Evolutionary conservation across 768 basidiomycete species (phyloP).

Genomic region (Jaapia argillacea): DNA sequence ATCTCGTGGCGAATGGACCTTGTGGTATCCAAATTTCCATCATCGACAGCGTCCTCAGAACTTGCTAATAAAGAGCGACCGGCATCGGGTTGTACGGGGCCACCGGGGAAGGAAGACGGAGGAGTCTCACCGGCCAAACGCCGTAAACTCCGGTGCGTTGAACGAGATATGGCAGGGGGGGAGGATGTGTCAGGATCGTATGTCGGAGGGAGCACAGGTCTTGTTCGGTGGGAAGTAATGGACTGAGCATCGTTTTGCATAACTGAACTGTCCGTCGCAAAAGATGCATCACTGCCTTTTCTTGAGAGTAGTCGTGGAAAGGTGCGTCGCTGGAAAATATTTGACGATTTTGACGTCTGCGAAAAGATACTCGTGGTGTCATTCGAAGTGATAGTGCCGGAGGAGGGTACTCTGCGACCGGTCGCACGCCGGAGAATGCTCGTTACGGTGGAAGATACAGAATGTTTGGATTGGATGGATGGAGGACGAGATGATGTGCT

Average conservation of each 20-base stretch:
- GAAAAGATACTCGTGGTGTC: slow-evolving; percentile 21
- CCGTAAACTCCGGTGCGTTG: slow-evolving; percentile 17
- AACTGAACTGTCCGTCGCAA: slow-evolving; percentile 33
- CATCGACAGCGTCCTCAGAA: slow-evolving; percentile 36
- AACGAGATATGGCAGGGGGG: slow-evolving; percentile 22
- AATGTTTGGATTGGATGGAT: slow-evolving; percentile 24
- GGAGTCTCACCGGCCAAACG: slow-evolving; percentile 10
- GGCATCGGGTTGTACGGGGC: slow-evolving; percentile 8
- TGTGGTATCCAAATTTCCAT: slow-evolving; percentile 48
- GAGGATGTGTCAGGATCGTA: slow-evolving; percentile 9
- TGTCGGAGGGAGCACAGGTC: no score
- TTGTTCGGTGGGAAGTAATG: neutral
- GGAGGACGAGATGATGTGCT: slow-evolving; percentile 14
- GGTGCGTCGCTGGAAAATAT: no score
- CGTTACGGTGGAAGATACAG: slow-evolving; percentile 20
- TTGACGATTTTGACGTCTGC: slow-evolving; percentile 9
- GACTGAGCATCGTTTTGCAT: slow-evolving; percentile 10
- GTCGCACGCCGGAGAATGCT: neutral
- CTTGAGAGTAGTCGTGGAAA: slow-evolving; percentile 29
- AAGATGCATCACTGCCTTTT: slow-evolving; percentile 39
- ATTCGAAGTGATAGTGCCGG: slow-evolving; percentile 9
- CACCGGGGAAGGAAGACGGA: slow-evolving; percentile 21
- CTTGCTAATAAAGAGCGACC: slow-evolving; percentile 9
- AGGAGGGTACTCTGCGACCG: neutral
- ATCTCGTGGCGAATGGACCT: slow-evolving; percentile 61